Conservation (phyloP, 1,139 yeast species). For the Petasospora rhodanensis region DNA sequence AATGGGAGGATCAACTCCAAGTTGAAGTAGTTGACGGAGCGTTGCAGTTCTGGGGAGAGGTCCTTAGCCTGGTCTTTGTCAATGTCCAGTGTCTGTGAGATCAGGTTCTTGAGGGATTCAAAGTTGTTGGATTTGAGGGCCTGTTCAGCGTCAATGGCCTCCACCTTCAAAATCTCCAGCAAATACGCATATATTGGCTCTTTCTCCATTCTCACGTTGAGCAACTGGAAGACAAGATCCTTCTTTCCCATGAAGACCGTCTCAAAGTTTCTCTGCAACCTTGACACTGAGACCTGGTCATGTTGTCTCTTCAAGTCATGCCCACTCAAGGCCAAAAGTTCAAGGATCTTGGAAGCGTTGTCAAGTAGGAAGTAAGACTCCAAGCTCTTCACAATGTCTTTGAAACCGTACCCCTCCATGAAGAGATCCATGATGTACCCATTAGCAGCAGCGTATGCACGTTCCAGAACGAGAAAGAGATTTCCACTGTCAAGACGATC, state of each 20-base stretch:
- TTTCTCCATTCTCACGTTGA: slow-evolving; percentile 28
- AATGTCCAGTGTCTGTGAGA: slow-evolving; percentile 36
- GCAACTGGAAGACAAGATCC: slow-evolving; percentile 25
- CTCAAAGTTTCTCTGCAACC: slow-evolving; percentile 32
- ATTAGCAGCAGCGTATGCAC: slow-evolving; percentile 70
- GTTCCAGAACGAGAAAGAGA: slow-evolving; percentile 52
- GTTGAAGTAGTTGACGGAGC: slow-evolving; percentile 51
- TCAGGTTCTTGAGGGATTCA: slow-evolving; percentile 36
- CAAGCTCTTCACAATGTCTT: slow-evolving; percentile 41
- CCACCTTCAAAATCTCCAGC: slow-evolving; percentile 58
- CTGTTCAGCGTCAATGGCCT: slow-evolving; percentile 58
- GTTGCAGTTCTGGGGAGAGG: slow-evolving; percentile 19
- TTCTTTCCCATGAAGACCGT: slow-evolving; percentile 7
- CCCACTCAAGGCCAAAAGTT: slow-evolving; percentile 37
- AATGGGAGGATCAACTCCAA: slow-evolving; percentile 73
- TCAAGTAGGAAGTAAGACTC: slow-evolving; percentile 51
- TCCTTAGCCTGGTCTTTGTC: slow-evolving; percentile 23
- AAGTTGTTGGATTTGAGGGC: slow-evolving; percentile 39
- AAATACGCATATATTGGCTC: slow-evolving; percentile 51
- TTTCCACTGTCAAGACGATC: slow-evolving; percentile 53
- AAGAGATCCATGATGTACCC: slow-evolving; percentile 52
- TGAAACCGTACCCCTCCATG: slow-evolving; percentile 56
- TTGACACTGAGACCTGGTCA: slow-evolving; percentile 34
- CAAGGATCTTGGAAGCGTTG: slow-evolving; percentile 23
- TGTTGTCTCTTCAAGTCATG: slow-evolving; percentile 38